phyloP scores from a whole-genome alignment of 768 basidiomycete species.

The Rhodotorula diobovata region DNA sequence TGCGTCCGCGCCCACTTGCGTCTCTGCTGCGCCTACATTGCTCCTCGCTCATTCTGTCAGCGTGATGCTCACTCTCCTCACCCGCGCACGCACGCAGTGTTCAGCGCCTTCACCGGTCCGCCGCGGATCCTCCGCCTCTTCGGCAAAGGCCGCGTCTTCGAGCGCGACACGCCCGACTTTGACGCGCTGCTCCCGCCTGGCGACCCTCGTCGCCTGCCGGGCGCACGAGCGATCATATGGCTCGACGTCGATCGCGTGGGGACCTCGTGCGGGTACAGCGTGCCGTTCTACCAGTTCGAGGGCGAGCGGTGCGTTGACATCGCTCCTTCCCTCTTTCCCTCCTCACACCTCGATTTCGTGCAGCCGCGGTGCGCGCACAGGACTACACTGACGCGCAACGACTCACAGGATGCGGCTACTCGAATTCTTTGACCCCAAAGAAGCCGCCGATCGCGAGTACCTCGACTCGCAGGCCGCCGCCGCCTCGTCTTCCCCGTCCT shows the following conservation, averaged over 20 bases:
- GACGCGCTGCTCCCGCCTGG: constrained; percentile 15
- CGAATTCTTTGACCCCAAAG: neutral
- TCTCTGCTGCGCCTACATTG: too few relatives aligned
- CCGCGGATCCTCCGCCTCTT: constrained; percentile 13
- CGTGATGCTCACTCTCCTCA: neutral
- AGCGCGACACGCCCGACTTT: constrained; percentile 25
- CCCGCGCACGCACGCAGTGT: neutral
- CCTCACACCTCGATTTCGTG: too few relatives aligned
- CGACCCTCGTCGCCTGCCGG: constrained; percentile 23
- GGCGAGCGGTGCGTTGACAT: constrained; percentile 10
- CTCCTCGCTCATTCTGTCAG: too few relatives aligned
- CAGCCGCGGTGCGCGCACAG: neutral
- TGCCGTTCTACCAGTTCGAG: constrained; percentile 26
- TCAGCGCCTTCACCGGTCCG: constrained; percentile 20
- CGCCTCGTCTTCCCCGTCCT: neutral
- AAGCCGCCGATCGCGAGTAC: neutral
- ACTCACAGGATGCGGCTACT: neutral
- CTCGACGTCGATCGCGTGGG: constrained; percentile 32
- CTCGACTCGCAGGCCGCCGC: too few relatives aligned
- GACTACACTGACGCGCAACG: neutral
- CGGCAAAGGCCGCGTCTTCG: constrained; percentile 20
- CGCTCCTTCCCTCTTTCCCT: neutral
- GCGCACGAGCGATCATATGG: constrained; percentile 30
- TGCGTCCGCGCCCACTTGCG: too few relatives aligned
- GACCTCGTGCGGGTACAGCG: constrained; percentile 25